Evolutionary conservation across 306 rosid species (phyloP).

Genomic region (Mimosa bimucronata): DNA sequence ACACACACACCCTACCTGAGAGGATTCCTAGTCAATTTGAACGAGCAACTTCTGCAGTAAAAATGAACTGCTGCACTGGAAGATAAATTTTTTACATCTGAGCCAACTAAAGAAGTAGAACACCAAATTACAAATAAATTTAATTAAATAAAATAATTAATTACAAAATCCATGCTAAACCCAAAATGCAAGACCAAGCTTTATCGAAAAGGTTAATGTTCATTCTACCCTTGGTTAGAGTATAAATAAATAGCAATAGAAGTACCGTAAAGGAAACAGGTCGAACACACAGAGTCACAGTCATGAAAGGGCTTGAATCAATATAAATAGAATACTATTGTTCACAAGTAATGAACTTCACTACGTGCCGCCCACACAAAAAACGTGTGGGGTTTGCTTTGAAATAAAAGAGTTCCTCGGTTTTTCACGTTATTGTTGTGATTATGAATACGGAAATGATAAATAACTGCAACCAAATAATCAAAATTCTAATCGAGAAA

Average conservation of each 20-base stretch:
- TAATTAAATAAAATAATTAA: conserved; percentile 2
- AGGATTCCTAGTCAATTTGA: conserved; percentile 64
- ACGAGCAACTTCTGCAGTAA: conserved; percentile 70
- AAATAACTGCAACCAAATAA: background rate
- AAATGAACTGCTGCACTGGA: conserved; percentile 64
- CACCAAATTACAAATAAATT: conserved; percentile 4
- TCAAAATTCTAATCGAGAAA: background rate
- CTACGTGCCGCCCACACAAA: background rate
- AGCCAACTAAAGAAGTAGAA: conserved; percentile 25
- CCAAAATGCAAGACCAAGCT: too few relatives aligned
- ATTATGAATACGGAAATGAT: background rate
- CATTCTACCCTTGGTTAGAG: background rate
- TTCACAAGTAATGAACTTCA: background rate
- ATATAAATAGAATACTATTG: background rate
- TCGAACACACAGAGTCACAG: background rate
- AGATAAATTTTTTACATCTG: conserved; percentile 62
- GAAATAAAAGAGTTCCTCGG: background rate
- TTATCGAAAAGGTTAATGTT: background rate
- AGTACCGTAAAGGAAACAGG: background rate
- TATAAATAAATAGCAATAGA: too few relatives aligned
- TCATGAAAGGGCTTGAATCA: background rate
- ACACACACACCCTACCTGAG: conserved; percentile 50
- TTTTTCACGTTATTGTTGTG: background rate
- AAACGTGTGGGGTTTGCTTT: background rate
- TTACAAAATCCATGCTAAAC: background rate